Percentiles rank a stretch among this genome's conserved stretches.
Conservation (phyloP, 257 asterid genomes). For the Euphrasia confusa region DNA sequence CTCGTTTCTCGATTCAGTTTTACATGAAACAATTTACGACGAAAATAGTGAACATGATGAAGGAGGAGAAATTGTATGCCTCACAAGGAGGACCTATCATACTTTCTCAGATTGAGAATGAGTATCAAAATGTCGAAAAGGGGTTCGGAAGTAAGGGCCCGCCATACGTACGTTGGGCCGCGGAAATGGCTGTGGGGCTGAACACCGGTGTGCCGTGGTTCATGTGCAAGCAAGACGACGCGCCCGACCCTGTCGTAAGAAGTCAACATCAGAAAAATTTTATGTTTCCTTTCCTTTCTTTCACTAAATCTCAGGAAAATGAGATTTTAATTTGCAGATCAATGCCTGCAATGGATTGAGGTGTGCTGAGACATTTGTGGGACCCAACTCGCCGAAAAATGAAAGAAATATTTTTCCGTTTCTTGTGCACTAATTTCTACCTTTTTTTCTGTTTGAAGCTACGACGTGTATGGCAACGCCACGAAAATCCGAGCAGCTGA, state of each 20-base stretch:
- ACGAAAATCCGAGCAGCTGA: conserved; percentile 50
- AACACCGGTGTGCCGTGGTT: conserved; percentile 87
- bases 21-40: conserved; percentile 70
- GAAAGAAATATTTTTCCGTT: neutral
- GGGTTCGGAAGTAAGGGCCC: conserved; percentile 50
- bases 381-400: conserved; percentile 68
- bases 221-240: conserved; percentile 95
- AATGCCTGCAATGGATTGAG: conserved; percentile 78
- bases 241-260: conserved; percentile 77
- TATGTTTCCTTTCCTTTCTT: too few relatives aligned
- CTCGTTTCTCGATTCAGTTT: conserved; percentile 27
- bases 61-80: conserved; percentile 67
- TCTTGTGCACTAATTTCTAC: too few relatives aligned
- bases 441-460: conserved; percentile 33
- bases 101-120: conserved; percentile 90
- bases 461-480: conserved; percentile 56
- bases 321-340: conserved; percentile 39
- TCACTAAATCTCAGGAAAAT: too few relatives aligned
- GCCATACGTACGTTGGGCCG: conserved; percentile 79
- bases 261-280: neutral
- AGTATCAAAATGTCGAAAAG: conserved; percentile 64
- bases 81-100: conserved; percentile 94
- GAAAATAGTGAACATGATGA: conserved; percentile 66
- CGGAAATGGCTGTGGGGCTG: conserved; percentile 70
- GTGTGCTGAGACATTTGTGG: conserved; percentile 79